Evolutionary conservation across 1,284 basidiomycete species (phyloP).

Genomic region (Cerioporus squamosus): DNA sequence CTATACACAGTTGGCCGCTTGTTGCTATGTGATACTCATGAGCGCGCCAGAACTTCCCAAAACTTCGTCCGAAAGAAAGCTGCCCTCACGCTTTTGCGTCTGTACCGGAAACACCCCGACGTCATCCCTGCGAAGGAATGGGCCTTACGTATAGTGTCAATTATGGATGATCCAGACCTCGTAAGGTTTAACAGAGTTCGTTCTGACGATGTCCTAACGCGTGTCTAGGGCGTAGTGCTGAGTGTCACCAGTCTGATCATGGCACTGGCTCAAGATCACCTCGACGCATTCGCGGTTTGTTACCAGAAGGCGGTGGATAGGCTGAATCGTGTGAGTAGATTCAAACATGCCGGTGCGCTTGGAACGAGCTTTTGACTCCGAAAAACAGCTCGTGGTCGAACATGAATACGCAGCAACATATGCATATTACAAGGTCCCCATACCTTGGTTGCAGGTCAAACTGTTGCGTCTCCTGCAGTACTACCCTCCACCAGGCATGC

Average conservation of each 20-base stretch:
- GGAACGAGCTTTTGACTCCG: conserved; percentile 11
- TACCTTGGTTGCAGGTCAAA: conserved; percentile 98
- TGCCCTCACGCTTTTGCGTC: conserved; percentile 87
- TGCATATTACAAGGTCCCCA: conserved; percentile 96
- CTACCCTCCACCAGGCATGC: conserved; percentile 88
- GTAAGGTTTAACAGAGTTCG: conserved; percentile 43
- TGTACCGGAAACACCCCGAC: conserved; percentile 96
- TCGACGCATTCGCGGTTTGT: conserved; percentile 88
- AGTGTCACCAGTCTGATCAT: conserved; percentile 95
- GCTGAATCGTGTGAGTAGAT: conserved; percentile 72
- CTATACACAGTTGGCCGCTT: not conserved
- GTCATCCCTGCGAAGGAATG: conserved; percentile 94
- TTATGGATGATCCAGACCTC: conserved; percentile 94
- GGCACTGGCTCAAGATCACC: conserved; percentile 92
- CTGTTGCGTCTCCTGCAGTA: conserved; percentile 93
- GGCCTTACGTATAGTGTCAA: conserved; percentile 92
- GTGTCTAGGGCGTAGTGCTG: conserved; percentile 84
- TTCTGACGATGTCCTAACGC: not conserved
- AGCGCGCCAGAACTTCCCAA: conserved; percentile 77
- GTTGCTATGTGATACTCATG: not conserved
- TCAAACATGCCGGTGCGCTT: not conserved
- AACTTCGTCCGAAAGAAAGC: conserved; percentile 99
- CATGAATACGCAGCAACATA: conserved; percentile 90
- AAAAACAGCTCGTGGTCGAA: conserved; percentile 82
- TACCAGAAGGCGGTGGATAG: conserved; percentile 95